Conservation (phyloP, 495 filamentous ascomycete genomes). For the Peziza echinospora region DNA sequence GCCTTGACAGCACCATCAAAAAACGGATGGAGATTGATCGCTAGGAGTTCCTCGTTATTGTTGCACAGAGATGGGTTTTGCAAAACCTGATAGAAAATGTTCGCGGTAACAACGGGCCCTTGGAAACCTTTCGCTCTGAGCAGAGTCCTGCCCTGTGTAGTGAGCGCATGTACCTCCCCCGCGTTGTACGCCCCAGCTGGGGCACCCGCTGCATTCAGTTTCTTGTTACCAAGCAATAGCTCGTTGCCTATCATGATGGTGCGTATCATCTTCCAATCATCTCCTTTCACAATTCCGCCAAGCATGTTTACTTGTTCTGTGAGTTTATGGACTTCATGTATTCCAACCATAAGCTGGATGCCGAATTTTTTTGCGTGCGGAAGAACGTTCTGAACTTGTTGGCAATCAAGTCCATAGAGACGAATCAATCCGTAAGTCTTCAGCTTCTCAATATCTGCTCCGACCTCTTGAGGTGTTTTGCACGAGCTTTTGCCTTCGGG, state of each 20-base stretch:
- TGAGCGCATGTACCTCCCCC: background rate
- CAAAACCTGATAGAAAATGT: constrained; percentile 47
- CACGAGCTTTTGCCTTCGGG: constrained; percentile 26
- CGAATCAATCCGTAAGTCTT: constrained; percentile 38
- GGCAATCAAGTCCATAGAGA: constrained; percentile 64
- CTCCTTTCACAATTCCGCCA: constrained; percentile 26
- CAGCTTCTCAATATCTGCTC: constrained; percentile 34
- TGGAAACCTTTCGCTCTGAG: constrained; percentile 43
- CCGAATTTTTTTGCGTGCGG: constrained; percentile 33
- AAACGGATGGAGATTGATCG: constrained; percentile 67
- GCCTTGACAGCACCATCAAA: constrained; percentile 44
- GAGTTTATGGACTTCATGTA: constrained; percentile 43
- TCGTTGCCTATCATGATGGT: constrained; percentile 67
- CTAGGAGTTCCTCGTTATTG: constrained; percentile 45
- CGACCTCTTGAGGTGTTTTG: constrained; percentile 41
- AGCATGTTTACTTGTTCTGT: constrained; percentile 31
- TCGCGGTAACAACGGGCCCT: constrained; percentile 57
- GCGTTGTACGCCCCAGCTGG: constrained; percentile 28
- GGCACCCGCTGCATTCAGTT: constrained; percentile 29
- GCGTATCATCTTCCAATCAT: constrained; percentile 42
- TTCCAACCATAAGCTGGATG: constrained; percentile 49
- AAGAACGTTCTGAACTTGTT: constrained; percentile 40
- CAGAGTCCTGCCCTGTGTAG: constrained; percentile 26
- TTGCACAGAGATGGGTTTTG: constrained; percentile 48
- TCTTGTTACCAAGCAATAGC: constrained; percentile 42